Evolutionary conservation across 768 basidiomycete genomes (phyloP).

Genomic region (Sarcodon aspratus): DNA sequence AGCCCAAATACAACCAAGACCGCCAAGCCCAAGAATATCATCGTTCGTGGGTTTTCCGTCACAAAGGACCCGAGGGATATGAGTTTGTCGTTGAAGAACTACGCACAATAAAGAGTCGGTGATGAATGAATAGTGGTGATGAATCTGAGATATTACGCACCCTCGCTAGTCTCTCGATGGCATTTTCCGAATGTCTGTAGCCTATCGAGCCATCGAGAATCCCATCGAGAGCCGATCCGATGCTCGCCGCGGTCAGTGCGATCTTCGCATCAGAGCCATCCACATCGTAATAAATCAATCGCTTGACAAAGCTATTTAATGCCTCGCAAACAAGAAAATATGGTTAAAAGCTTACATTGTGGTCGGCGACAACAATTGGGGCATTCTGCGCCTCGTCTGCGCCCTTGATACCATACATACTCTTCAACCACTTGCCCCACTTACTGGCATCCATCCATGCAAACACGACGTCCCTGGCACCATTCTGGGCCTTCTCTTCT

Average conservation of each 20-base stretch:
- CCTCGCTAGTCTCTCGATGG: slow-evolving; percentile 53
- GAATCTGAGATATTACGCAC: slow-evolving; percentile 27
- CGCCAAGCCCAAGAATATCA: slow-evolving; percentile 10
- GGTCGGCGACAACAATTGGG: slow-evolving; percentile 67
- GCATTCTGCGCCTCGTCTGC: slow-evolving; percentile 10
- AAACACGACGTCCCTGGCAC: slow-evolving; percentile 58
- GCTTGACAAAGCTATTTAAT: slow-evolving; percentile 24
- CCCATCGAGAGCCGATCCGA: slow-evolving; percentile 65
- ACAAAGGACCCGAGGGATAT: slow-evolving; percentile 14
- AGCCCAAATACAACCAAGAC: slow-evolving; percentile 9
- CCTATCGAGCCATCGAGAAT: slow-evolving; percentile 36
- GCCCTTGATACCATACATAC: slow-evolving; percentile 67
- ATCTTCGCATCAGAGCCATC: slow-evolving; percentile 48
- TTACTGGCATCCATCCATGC: slow-evolving; percentile 79
- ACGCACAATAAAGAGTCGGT: neutral
- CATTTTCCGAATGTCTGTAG: slow-evolving; percentile 59
- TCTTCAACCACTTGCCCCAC: slow-evolving; percentile 87
- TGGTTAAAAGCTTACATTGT: slow-evolving; percentile 41
- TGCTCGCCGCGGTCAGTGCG: slow-evolving; percentile 37
- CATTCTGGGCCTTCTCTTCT: slow-evolving; percentile 38
- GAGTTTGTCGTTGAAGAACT: slow-evolving; percentile 21
- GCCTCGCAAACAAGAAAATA: neutral
- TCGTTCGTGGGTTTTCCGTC: slow-evolving; percentile 14
- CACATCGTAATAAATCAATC: slow-evolving; percentile 63
- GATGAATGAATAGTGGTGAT: neutral